phyloP scores from a whole-genome alignment of 2,329 filamentous ascomycete genomes.

The Fusarium verrucosum region DNA sequence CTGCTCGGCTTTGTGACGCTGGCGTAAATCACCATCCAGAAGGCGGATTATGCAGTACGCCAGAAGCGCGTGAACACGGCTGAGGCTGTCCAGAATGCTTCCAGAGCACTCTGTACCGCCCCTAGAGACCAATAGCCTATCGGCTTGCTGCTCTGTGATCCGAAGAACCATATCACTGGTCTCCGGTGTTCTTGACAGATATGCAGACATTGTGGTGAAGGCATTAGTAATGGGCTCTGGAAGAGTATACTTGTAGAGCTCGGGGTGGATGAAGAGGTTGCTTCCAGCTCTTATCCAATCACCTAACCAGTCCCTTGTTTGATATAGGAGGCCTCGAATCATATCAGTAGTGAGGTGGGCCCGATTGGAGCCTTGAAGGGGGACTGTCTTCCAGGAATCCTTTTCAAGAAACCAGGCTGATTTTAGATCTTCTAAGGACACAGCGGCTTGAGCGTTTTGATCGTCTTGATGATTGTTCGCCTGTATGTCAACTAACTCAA shows the following conservation, averaged over 20 bases:
- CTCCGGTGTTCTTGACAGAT: slow-evolving; percentile 21
- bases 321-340: slow-evolving; percentile 5
- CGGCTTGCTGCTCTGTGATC: slow-evolving; percentile 16
- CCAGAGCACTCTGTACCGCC: background rate
- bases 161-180: slow-evolving; percentile 22
- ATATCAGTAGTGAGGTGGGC: slow-evolving; percentile 3
- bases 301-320: slow-evolving; percentile 11
- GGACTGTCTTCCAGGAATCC: slow-evolving; percentile 5
- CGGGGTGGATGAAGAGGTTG: slow-evolving; percentile 22
- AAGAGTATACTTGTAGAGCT: slow-evolving; percentile 12
- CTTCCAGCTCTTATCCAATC: slow-evolving; percentile 24
- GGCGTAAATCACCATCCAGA: slow-evolving; percentile 37
- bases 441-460: background rate
- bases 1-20: slow-evolving; percentile 36
- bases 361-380: background rate
- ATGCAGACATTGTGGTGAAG: slow-evolving; percentile 24
- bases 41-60: slow-evolving; percentile 40
- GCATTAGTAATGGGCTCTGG: slow-evolving; percentile 16
- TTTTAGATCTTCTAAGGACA: slow-evolving; percentile 21
- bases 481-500: background rate
- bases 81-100: slow-evolving; percentile 8
- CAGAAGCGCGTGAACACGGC: slow-evolving; percentile 38
- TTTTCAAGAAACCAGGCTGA: slow-evolving; percentile 26
- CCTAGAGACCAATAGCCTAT: background rate
- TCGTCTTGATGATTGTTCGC: background rate